phyloP scores from a whole-genome alignment of 768 basidiomycete species.

The Mycena chlorophos region DNA sequence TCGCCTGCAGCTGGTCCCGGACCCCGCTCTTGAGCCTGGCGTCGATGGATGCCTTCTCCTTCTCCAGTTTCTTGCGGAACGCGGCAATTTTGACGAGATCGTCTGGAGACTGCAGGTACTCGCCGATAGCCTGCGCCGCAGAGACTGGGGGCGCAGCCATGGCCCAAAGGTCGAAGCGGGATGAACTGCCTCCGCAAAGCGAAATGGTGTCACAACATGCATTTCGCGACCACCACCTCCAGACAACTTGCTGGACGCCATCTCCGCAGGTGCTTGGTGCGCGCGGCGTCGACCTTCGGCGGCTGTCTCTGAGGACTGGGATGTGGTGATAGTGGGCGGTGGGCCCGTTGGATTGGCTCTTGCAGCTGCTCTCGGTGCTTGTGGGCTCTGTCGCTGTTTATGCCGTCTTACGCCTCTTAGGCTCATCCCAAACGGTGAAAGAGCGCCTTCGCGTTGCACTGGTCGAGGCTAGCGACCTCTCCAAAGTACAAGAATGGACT shows the following conservation, averaged over 20 bases:
- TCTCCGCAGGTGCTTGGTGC: neutral
- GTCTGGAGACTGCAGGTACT: slow-evolving; percentile 90
- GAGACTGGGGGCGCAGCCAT: slow-evolving; percentile 53
- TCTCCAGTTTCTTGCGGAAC: slow-evolving; percentile 91
- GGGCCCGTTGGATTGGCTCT: slow-evolving; percentile 91
- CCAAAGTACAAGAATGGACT: slow-evolving; percentile 67
- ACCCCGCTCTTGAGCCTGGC: slow-evolving; percentile 87
- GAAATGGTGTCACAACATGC: neutral
- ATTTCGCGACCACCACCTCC: slow-evolving; percentile 9
- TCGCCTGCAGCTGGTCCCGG: slow-evolving; percentile 89
- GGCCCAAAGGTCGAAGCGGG: neutral
- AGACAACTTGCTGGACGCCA: slow-evolving; percentile 13
- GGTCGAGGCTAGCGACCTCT: slow-evolving; percentile 80
- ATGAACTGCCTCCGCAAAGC: neutral
- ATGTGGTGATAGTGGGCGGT: slow-evolving; percentile 93
- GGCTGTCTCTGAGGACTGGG: slow-evolving; percentile 52
- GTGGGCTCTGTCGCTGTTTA: neutral
- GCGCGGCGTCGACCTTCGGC: neutral
- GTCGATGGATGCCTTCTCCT: slow-evolving; percentile 94
- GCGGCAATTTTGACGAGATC: slow-evolving; percentile 87
- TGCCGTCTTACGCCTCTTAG: slow-evolving; percentile 34
- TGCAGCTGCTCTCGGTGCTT: slow-evolving; percentile 80
- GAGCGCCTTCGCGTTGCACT: slow-evolving; percentile 64
- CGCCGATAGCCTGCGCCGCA: slow-evolving; percentile 82
- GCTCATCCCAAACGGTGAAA: slow-evolving; percentile 51